Evolutionary conservation across 2,329 filamentous ascomycete species (phyloP), one percentile per base, ranked within the genome.

Genomic region (Epichloe gansuensis): DNA sequence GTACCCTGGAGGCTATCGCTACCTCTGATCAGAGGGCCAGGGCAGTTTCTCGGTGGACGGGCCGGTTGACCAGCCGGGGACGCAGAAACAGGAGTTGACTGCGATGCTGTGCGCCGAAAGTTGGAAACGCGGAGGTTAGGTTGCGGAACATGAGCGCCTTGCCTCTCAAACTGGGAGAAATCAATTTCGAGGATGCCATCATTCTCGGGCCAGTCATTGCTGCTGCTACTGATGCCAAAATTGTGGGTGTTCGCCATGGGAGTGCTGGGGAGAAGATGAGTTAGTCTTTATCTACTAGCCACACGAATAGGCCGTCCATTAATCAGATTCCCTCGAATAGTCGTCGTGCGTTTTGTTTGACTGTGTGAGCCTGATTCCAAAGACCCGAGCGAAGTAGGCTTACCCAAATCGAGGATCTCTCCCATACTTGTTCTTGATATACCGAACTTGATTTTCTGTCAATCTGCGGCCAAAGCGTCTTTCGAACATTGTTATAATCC

Each of bases 361-460:
- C 31, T 31, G 31, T 9, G 3, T 31, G 4, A 11, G 31, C 31
- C 31, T 31, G 31, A 4, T 31, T 31, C 9, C 9, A 31, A 25
- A 25, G 13, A 25, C 47, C 11, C n/a, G 9, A 12, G 4, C 6
- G 15, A 39, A 42, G 9, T 35, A 36, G 21, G 15, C 68, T 52
- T 61, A 71, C 70, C 65, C 64, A 51, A 65, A 71, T 6, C 63
- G 60, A 0, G 69, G 66, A 39, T 71, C 68, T 39, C 61, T 64
- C 0, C 69, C 68, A 43, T 72, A 72, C 53, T 71, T 69, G 55
- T 65, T 66, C 54, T 66, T 68, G 8, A 71, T 54, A 50, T 72
- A 71, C 9, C 66, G 64, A 9, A 72, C 60, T 54, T 71, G 67
- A 45, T 65, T 68, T 1, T 60, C 54, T 2, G 63, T 63, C 47